phyloP scores from a whole-genome alignment of 2,329 filamentous ascomycete genomes.

The Aureobasidium namibiae region DNA sequence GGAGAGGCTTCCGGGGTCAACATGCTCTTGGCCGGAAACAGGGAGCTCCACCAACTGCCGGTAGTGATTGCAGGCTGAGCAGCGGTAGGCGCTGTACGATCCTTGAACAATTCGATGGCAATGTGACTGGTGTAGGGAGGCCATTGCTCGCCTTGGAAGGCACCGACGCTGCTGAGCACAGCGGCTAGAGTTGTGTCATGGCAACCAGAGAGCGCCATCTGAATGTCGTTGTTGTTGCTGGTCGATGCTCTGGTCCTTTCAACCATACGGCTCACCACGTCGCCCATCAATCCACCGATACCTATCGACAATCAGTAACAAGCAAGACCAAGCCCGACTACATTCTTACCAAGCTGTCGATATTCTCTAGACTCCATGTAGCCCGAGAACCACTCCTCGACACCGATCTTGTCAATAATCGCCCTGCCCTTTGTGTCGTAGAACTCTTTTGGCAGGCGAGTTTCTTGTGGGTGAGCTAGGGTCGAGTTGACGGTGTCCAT shows the following conservation, averaged over 20 bases:
- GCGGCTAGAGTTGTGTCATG: conserved; percentile 90
- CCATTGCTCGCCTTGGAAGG: conserved; percentile 65
- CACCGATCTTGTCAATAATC: conserved; percentile 63
- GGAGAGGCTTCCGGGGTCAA: conserved; percentile 15
- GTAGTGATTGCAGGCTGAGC: conserved; percentile 22
- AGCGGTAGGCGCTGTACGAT: conserved; percentile 24
- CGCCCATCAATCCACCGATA: conserved; percentile 76
- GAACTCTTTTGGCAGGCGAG: conserved; percentile 73
- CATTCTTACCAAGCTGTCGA: neutral
- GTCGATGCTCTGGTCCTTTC: conserved; percentile 31
- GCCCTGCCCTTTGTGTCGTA: conserved; percentile 66
- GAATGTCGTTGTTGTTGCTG: conserved; percentile 47
- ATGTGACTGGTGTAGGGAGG: conserved; percentile 90
- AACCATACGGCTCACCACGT: conserved; percentile 55
- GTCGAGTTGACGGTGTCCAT: conserved; percentile 93
- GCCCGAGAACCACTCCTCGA: conserved; percentile 77
- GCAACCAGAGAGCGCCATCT: conserved; percentile 74
- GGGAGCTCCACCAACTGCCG: conserved; percentile 27
- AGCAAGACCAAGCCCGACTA: neutral
- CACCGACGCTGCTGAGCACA: conserved; percentile 68
- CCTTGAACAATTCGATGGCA: conserved; percentile 79
- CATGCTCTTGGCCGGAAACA: conserved; percentile 23
- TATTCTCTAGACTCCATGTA: conserved; percentile 5
- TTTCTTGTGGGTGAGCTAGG: conserved; percentile 71
- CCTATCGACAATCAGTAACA: conserved; percentile 58